A percentile compares a stretch with the other conserved stretches of the same genome.
Evolutionary conservation across 345 rosid genomes (phyloP).

Genomic region (Salix arbutifolia): DNA sequence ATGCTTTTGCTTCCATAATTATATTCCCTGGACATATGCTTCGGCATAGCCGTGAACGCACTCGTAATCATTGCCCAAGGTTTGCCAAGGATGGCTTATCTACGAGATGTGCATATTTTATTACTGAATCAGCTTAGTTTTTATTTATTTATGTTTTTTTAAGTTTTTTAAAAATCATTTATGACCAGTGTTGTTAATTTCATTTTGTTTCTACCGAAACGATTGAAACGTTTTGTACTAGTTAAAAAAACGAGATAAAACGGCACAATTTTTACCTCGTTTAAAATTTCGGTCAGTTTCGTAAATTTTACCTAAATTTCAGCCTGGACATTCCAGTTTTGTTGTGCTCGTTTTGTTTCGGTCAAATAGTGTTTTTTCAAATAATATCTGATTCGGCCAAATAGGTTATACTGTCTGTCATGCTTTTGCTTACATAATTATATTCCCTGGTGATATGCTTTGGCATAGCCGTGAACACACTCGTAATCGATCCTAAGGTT

Average conservation of each 20-base stretch:
- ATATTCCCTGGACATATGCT: background rate
- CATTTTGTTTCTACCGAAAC: no score
- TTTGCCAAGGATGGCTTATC: background rate
- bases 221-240: no score
- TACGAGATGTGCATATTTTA: background rate
- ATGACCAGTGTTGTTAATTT: no score
- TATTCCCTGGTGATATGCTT: background rate
- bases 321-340: no score
- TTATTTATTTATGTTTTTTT: background rate
- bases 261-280: no score
- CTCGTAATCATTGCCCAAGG: background rate
- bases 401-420: conserved; percentile 39
- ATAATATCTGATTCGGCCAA: no score
- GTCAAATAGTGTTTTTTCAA: no score
- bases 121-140: background rate
- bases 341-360: no score
- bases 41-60: background rate
- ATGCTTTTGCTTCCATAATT: background rate
- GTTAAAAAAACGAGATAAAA: no score
- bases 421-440: background rate
- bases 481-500: background rate
- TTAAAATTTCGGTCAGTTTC: no score
- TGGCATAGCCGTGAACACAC: background rate
- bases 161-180: no score
- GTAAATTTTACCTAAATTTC: no score